These are phyloP conservation scores for Termitomyces sp. DNA, from an alignment of 768 basidiomycete genomes.

Conservation along the genomic window DNA sequence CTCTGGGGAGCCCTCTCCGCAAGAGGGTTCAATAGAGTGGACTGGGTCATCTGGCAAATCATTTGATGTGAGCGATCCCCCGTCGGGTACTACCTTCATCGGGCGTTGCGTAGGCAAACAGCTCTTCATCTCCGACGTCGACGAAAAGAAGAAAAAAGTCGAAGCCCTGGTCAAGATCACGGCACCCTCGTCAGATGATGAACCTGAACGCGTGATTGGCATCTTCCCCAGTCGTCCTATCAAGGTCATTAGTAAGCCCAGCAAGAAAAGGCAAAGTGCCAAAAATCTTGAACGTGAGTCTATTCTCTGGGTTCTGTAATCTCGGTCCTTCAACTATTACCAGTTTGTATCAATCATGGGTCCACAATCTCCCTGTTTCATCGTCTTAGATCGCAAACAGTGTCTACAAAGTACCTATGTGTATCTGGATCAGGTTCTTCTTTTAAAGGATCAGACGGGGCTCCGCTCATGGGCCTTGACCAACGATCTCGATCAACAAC, in stretches of 20 bases:
- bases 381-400: constrained; percentile 90
- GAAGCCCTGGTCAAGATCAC: constrained; percentile 89
- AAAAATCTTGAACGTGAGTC: constrained; percentile 88
- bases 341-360: constrained; percentile 94
- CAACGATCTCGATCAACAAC: constrained; percentile 64
- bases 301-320: constrained; percentile 6
- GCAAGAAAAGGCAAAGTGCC: constrained; percentile 92
- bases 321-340: constrained; percentile 4
- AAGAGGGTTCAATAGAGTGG: constrained; percentile 87
- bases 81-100: constrained; percentile 80
- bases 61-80: constrained; percentile 76
- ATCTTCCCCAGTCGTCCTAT: constrained; percentile 92
- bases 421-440: constrained; percentile 91
- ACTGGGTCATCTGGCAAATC: constrained; percentile 78
- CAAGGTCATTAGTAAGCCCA: constrained; percentile 97
- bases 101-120: constrained; percentile 94
- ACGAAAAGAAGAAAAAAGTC: constrained; percentile 94
- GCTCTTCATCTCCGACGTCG: constrained; percentile 91
- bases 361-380: constrained; percentile 95
- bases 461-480: constrained; percentile 76
- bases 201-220: constrained; percentile 80
- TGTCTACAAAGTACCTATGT: constrained; percentile 93
- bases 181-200: constrained; percentile 73
- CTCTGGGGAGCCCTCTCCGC: constrained; percentile 82
- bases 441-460: constrained; percentile 91